Evolutionary conservation across 2,329 filamentous ascomycete genomes (phyloP).

Genomic region (Fusarium torreyae): DNA sequence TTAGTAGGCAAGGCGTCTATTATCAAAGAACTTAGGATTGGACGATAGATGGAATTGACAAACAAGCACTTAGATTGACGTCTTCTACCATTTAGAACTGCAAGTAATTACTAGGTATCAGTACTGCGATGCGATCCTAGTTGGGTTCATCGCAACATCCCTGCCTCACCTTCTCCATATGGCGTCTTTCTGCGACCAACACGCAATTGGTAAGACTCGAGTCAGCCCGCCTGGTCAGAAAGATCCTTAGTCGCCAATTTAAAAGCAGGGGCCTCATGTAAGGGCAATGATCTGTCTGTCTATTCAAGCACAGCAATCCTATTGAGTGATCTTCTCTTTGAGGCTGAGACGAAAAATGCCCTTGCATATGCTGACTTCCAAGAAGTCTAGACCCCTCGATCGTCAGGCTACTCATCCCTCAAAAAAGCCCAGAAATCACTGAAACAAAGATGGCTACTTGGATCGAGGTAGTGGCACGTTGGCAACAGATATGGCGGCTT

Average conservation of each 20-base stretch:
- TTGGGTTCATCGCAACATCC: not conserved
- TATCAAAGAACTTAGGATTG: not conserved
- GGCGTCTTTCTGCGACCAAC: not conserved
- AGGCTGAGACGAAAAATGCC: slow-evolving; percentile 11
- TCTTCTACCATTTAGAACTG: no score
- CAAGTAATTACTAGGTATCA: no score
- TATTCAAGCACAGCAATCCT: no score
- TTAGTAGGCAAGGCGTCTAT: not conserved
- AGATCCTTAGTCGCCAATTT: not conserved
- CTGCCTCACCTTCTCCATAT: not conserved
- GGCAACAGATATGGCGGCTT: no score
- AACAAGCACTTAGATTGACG: not conserved
- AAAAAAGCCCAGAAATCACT: no score
- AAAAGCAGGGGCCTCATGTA: slow-evolving; percentile 12
- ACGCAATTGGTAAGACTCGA: not conserved
- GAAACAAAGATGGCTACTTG: no score
- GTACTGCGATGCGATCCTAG: no score
- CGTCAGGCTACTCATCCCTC: no score
- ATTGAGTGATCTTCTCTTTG: not conserved
- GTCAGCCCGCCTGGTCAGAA: not conserved
- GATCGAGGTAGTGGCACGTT: no score
- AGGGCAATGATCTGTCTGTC: not conserved
- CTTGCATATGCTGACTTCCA: slow-evolving; percentile 1
- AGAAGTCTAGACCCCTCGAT: no score
- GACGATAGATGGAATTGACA: no score